These are phyloP conservation scores for Fomitopsis schrenkii DNA, from an alignment of 1,284 basidiomycete genomes.

Conservation along the genomic window DNA sequence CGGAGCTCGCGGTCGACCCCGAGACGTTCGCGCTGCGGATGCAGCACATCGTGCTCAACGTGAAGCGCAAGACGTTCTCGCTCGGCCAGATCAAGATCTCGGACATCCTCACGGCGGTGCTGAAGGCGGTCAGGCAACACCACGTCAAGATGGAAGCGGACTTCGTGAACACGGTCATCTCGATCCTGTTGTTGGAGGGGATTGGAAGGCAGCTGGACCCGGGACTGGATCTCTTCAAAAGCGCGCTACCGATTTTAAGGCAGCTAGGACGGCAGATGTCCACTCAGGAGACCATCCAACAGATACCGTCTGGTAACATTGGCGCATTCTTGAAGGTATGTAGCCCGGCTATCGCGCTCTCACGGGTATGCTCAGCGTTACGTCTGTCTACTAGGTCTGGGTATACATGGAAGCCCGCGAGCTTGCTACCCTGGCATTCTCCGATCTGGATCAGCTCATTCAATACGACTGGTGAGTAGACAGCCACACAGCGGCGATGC, in stretches of 20 bases:
- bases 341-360: neutral
- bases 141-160: conserved; percentile 99
- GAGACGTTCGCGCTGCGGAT: conserved; percentile 97
- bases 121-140: conserved; percentile 85
- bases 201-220: conserved; percentile 96
- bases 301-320: conserved; percentile 64
- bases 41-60: conserved; percentile 90
- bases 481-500: neutral
- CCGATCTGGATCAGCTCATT: conserved; percentile 75
- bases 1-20: conserved; percentile 86
- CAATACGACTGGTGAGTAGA: conserved; percentile 71
- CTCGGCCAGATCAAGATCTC: conserved; percentile 95
- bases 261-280: conserved; percentile 89
- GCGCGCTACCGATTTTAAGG: conserved; percentile 85
- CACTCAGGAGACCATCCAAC: conserved; percentile 65
- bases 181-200: conserved; percentile 90
- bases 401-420: conserved; percentile 87
- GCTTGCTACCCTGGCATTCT: conserved; percentile 73
- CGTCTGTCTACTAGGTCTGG: conserved; percentile 60
- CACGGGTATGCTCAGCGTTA: neutral
- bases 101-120: conserved; percentile 87
- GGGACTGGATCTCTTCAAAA: conserved; percentile 89
- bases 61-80: conserved; percentile 96
- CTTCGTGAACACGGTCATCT: conserved; percentile 97
- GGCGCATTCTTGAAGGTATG: conserved; percentile 81